Percentiles rank a stretch among this genome's conserved stretches.
phyloP scores from a whole-genome alignment of 768 basidiomycete genomes.

The Leccinum aurantiacum region DNA sequence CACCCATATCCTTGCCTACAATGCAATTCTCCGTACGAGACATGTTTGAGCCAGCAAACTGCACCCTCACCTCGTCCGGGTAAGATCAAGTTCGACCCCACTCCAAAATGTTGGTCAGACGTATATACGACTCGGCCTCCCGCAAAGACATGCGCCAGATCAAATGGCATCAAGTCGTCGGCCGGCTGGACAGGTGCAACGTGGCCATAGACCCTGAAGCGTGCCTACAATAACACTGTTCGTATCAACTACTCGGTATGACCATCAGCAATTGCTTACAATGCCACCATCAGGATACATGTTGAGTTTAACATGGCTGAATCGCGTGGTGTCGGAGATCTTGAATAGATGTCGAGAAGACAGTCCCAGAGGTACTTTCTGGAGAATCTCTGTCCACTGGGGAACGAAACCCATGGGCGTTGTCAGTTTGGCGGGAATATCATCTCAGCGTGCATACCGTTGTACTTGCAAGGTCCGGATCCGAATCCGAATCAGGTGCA shows the following conservation, averaged over 20 bases:
- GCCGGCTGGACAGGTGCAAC: slow-evolving; percentile 65
- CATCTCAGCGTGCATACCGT: slow-evolving; percentile 44
- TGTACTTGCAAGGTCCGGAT: slow-evolving; percentile 45
- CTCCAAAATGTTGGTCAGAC: slow-evolving; percentile 95
- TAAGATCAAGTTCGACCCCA: slow-evolving; percentile 86
- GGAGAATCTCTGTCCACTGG: slow-evolving; percentile 82
- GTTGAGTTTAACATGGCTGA: slow-evolving; percentile 85
- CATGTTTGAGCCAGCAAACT: not conserved
- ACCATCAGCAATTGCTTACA: slow-evolving; percentile 39
- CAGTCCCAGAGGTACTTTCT: slow-evolving; percentile 75
- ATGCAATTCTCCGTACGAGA: slow-evolving; percentile 1
- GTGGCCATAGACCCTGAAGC: slow-evolving; percentile 88
- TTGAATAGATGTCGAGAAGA: slow-evolving; percentile 87
- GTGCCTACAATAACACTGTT: slow-evolving; percentile 53
- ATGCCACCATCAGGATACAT: slow-evolving; percentile 99
- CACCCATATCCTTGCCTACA: slow-evolving; percentile 85
- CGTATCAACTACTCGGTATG: not conserved
- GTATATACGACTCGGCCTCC: slow-evolving; percentile 82
- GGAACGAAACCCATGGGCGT: not conserved
- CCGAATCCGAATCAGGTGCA: slow-evolving; percentile 41
- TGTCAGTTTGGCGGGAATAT: not conserved
- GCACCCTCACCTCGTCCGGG: slow-evolving; percentile 74
- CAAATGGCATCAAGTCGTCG: slow-evolving; percentile 53
- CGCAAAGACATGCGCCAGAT: slow-evolving; percentile 88
- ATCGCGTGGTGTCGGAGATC: slow-evolving; percentile 48